Evolutionary conservation across 163 green algal species (phyloP).

Genomic region (Scenedesmus sp.): DNA sequence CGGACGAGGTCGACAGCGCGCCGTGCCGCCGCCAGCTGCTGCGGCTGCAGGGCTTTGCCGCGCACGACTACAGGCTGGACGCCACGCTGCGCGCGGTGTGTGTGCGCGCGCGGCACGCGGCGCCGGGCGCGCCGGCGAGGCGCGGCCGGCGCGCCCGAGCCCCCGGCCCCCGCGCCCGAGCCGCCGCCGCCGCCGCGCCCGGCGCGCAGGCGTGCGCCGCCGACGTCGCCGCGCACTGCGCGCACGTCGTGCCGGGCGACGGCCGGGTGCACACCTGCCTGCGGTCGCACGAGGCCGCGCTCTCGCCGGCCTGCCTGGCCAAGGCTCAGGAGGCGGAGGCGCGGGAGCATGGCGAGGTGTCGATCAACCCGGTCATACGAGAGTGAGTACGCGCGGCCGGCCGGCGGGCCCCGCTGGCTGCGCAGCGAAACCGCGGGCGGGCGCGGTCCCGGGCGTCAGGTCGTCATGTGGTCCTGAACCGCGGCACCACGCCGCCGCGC

Average conservation of each 20-base stretch:
- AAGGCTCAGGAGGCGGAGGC: slow-evolving; percentile 17
- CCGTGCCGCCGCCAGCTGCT: slow-evolving; percentile 30
- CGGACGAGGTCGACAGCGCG: not conserved
- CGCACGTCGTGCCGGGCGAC: slow-evolving; percentile 10
- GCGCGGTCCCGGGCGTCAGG: too few relatives aligned
- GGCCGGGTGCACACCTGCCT: slow-evolving; percentile 23
- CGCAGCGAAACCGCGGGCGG: too few relatives aligned
- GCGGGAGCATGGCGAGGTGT: slow-evolving; percentile 21
- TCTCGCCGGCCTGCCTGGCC: not conserved
- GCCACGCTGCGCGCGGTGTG: slow-evolving; percentile 6
- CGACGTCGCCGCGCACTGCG: slow-evolving; percentile 13
- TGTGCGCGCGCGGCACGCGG: not conserved
- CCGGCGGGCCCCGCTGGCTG: too few relatives aligned
- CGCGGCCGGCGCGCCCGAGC: too few relatives aligned
- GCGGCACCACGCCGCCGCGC: too few relatives aligned
- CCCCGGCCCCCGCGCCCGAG: too few relatives aligned
- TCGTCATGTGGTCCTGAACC: too few relatives aligned
- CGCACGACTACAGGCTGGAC: slow-evolving; percentile 35
- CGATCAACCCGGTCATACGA: slow-evolving; percentile 13
- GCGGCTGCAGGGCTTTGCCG: slow-evolving; percentile 34
- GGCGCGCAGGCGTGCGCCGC: slow-evolving; percentile 14
- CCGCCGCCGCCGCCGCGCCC: not conserved
- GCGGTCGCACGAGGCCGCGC: not conserved
- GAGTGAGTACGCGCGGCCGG: too few relatives aligned
- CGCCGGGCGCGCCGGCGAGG: too few relatives aligned